phyloP scores from a whole-genome alignment of 2,329 filamentous ascomycete species.

The Nannizzia gypsea region DNA sequence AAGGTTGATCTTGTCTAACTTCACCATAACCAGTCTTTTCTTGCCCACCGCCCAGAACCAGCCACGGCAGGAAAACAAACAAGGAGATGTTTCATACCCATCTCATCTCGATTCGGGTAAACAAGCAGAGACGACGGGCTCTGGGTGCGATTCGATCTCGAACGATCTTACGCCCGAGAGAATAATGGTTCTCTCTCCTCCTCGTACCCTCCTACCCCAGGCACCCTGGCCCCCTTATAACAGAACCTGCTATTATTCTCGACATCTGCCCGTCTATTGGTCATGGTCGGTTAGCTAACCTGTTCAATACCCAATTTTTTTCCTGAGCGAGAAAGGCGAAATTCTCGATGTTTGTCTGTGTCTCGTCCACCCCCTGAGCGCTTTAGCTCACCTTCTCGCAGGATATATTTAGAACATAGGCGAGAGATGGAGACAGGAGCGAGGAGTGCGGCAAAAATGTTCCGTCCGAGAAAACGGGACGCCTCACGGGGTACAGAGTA shows the following conservation, averaged over 20 bases:
- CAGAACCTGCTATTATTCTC: no score
- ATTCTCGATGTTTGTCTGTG: not conserved
- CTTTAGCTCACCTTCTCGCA: not conserved
- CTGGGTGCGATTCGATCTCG: not conserved
- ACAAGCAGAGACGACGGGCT: no score
- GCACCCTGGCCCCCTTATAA: not conserved
- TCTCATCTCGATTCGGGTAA: not conserved
- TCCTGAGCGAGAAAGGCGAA: not conserved
- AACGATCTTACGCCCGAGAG: conserved; percentile 1
- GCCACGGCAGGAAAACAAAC: not conserved
- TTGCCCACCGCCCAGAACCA: not conserved
- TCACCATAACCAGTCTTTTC: no score
- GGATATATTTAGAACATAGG: conserved; percentile 4
- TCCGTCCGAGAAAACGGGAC: conserved; percentile 3
- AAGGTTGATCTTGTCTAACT: not conserved
- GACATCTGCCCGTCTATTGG: not conserved
- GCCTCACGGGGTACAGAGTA: not conserved
- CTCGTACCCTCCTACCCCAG: not conserved
- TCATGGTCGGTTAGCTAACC: not conserved
- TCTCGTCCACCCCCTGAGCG: not conserved
- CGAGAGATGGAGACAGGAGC: not conserved
- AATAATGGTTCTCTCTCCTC: not conserved
- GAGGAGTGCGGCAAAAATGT: not conserved
- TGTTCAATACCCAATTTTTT: not conserved
- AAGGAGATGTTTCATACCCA: conserved; percentile 1